These are phyloP conservation scores for Saccharomycopsis guyanensis DNA, from an alignment of 805 yeast species.

Conservation along the genomic window DNA sequence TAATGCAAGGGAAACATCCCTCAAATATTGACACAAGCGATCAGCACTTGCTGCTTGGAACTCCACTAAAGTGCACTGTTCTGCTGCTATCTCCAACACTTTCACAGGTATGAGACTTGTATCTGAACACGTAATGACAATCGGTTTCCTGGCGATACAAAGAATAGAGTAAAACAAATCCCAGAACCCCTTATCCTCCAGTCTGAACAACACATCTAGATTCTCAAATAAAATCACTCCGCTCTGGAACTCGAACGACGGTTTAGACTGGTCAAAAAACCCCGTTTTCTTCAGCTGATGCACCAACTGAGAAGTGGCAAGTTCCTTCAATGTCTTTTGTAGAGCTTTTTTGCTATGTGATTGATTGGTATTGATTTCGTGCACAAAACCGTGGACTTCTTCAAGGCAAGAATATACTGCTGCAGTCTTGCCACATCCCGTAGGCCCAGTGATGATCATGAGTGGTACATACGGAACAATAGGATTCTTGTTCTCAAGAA, in stretches of 20 bases:
- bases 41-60: conserved; percentile 24
- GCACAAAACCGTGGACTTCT: conserved; percentile 59
- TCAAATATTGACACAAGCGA: conserved; percentile 32
- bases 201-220: conserved; percentile 70
- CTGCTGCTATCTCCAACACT: conserved; percentile 38
- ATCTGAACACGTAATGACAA: conserved; percentile 58
- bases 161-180: conserved; percentile 53
- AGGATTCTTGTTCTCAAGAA: not conserved
- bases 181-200: conserved; percentile 79
- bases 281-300: conserved; percentile 32
- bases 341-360: conserved; percentile 68
- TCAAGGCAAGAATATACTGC: conserved; percentile 60
- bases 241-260: conserved; percentile 33
- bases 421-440: conserved; percentile 74
- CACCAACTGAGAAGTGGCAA: conserved; percentile 78
- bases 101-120: conserved; percentile 38
- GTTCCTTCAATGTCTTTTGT: conserved; percentile 56
- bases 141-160: conserved; percentile 57
- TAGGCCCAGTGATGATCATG: conserved; percentile 58
- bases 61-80: conserved; percentile 34
- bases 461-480: conserved; percentile 44
- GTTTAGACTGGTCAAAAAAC: conserved; percentile 13
- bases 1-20: conserved; percentile 32
- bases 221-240: conserved; percentile 80
- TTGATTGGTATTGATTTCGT: conserved; percentile 75